Base-by-base conservation (phyloP, 129 eudicot species). In the Lonicera japonica region DNA sequence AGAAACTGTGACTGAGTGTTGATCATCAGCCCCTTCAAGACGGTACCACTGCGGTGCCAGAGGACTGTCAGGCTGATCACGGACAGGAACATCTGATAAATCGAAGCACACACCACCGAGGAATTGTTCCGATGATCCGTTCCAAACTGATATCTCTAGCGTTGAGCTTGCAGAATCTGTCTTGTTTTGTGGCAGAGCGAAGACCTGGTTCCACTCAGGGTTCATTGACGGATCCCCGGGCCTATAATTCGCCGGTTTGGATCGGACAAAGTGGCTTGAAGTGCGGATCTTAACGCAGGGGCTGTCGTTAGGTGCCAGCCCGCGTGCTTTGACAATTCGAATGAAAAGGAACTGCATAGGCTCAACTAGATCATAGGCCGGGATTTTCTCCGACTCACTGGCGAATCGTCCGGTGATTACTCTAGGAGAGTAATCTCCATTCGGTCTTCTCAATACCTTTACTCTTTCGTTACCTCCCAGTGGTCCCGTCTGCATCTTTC, bases 11-110 rank as follows among this genome's bases (percentile, higher is more conserved):
- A 62, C 77, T 13, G 77, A 51, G 16, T 67, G 68, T 8, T 70
- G 86, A 60, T 78, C 89, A 16, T 77, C 87, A 8, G 86, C 85
- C 45, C 99, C 95, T 60, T 92, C 99, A 16, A 92, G 89, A 22
- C 90, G 96, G 69, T 88, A 92, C 99, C 99, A 92, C 57, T 92
- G 99, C 10, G 99, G 99, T 54, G 99, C 99, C 4, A 92, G 80
- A 0, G 99, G 99, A 71, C 99, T 92, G 58, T 92, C 99, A 7
- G 99, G 99, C 0, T 96, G 92, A 70, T 92, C 99, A 14, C 99
- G 91, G n/a, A 92, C 82, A 6, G 96, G 95, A 11, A 88, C 99
- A 46, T 92, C 99, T 53, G 99, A 80, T 15, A 92, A 85, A 66
- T 92, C 99, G 66, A 92, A 88, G 64, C 99, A 92, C 13, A 92